A percentile compares a stretch with the other conserved stretches of the same genome.
These are phyloP conservation scores for Aspergillus olivimuriae DNA, from an alignment of 495 filamentous ascomycete genomes.

Conservation along the genomic window DNA sequence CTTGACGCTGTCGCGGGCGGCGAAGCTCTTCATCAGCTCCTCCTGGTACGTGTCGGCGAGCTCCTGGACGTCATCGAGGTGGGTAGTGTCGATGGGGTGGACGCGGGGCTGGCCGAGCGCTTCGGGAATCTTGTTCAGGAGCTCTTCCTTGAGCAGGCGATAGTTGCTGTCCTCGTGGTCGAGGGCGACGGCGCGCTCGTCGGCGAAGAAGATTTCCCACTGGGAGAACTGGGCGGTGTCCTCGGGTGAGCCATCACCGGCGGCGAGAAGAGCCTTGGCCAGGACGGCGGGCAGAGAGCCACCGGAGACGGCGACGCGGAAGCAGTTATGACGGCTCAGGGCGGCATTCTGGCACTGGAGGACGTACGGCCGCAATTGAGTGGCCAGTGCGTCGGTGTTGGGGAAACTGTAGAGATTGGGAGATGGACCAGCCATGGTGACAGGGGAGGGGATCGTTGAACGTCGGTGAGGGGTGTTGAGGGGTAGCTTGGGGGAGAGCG, in stretches of 20 bases:
- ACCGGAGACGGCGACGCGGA: constrained; percentile 90
- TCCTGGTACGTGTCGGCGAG: constrained; percentile 92
- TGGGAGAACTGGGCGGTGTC: constrained; percentile 69
- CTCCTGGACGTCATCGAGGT: constrained; percentile 78
- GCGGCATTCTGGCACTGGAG: constrained; percentile 72
- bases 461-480: constrained; percentile 1
- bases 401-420: constrained; percentile 83
- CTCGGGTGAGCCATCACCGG: constrained; percentile 47
- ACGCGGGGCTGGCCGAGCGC: constrained; percentile 60
- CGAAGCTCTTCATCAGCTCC: constrained; percentile 73
- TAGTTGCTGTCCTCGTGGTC: constrained; percentile 94
- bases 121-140: constrained; percentile 78
- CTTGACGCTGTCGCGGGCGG: constrained; percentile 79
- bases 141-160: constrained; percentile 72
- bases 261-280: constrained; percentile 68
- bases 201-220: constrained; percentile 98
- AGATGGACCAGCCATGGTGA: constrained; percentile 42
- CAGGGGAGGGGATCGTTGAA: constrained; percentile 1
- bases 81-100: constrained; percentile 65
- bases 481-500: not conserved
- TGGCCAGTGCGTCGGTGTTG: constrained; percentile 59
- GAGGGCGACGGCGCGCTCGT: constrained; percentile 90
- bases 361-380: constrained; percentile 71
- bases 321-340: constrained; percentile 68
- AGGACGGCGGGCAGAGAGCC: constrained; percentile 88